Conservation (phyloP, 129 eudicot species). For the Centaurea solstitialis region DNA sequence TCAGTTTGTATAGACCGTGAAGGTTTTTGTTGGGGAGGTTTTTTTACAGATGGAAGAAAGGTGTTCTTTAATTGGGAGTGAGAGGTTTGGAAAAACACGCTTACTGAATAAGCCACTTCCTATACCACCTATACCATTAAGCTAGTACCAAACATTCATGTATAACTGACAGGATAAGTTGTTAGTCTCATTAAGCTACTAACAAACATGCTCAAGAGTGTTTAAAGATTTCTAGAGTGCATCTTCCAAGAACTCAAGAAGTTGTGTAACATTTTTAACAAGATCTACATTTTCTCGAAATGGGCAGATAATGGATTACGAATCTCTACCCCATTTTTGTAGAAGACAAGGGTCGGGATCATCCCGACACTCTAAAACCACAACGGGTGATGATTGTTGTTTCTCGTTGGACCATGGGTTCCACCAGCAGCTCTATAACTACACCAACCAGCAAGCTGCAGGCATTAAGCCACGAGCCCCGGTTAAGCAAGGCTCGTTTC, state of each 20-base stretch:
- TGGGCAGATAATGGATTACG: conserved; percentile 92
- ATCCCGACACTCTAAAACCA: conserved; percentile 55
- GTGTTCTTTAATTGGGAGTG: too few species aligned
- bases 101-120: too few species aligned
- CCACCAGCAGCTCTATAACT: conserved; percentile 76
- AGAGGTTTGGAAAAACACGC: too few species aligned
- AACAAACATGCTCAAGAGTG: neutral
- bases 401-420: conserved; percentile 78
- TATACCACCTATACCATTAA: too few species aligned
- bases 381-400: conserved; percentile 56
- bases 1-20: too few species aligned
- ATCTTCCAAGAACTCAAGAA: neutral
- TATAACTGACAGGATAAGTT: too few species aligned
- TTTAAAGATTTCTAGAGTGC: neutral
- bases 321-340: conserved; percentile 95
- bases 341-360: conserved; percentile 95
- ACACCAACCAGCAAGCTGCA: conserved; percentile 65
- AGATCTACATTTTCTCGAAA: conserved; percentile 19
- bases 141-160: too few species aligned
- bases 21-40: too few species aligned
- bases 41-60: too few species aligned
- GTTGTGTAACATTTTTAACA: neutral
- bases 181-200: too few species aligned
- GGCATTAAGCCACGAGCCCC: conserved; percentile 42
- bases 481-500: conserved; percentile 73